Evolutionary conservation across 129 eudicot species (phyloP).

Genomic region (Calendula officinalis): DNA sequence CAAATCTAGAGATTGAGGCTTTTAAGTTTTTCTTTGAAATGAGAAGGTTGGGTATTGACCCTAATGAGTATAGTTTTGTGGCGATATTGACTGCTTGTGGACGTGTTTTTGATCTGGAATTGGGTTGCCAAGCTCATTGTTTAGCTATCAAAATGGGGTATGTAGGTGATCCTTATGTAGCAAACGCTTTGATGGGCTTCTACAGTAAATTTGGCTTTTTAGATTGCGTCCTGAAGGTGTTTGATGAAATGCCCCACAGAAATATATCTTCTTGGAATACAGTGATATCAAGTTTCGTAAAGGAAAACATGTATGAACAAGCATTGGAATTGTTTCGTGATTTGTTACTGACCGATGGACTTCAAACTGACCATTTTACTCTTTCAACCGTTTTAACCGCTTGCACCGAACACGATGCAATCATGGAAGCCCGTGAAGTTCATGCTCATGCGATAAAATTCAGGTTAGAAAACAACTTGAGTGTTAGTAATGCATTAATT

Average conservation of each 20-base stretch:
- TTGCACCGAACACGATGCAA: conserved; percentile 41
- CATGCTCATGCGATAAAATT: conserved; percentile 57
- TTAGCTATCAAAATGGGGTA: conserved; percentile 56
- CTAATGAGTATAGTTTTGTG: conserved; percentile 73
- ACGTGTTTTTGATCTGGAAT: conserved; percentile 41
- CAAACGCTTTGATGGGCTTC: conserved; percentile 71
- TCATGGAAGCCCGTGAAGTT: conserved; percentile 48
- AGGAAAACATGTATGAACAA: conserved; percentile 43
- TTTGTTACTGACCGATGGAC: conserved; percentile 39
- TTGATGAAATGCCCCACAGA: conserved; percentile 58
- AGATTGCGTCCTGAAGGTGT: conserved; percentile 48
- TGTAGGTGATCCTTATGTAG: conserved; percentile 45
- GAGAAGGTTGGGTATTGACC: conserved; percentile 60
- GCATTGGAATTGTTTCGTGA: conserved; percentile 52
- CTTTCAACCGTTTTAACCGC: conserved; percentile 64
- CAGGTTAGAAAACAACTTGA: conserved; percentile 50
- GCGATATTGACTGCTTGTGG: conserved; percentile 79
- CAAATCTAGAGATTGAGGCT: conserved; percentile 45
- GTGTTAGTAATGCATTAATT: conserved; percentile 82
- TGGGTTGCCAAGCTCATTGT: conserved; percentile 70
- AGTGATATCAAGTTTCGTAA: conserved; percentile 49
- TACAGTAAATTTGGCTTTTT: conserved; percentile 63
- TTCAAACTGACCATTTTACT: conserved; percentile 51
- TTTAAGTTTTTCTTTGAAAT: conserved; percentile 53
- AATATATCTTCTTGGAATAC: conserved; percentile 87